phyloP scores from a whole-genome alignment of 768 basidiomycete species.

The Postia placenta region DNA sequence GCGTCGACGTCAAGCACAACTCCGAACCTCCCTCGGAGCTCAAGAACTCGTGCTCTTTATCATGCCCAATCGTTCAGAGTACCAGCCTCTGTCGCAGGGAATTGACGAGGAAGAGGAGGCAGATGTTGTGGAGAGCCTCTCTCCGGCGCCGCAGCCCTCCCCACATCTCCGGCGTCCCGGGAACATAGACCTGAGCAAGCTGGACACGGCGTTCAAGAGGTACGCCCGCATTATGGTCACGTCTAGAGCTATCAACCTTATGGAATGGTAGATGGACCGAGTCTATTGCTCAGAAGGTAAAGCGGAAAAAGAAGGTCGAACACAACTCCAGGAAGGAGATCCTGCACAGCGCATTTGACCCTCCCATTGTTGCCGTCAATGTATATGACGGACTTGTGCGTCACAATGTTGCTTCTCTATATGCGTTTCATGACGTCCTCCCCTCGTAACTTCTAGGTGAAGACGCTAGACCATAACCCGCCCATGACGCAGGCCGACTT shows the following conservation, averaged over 20 bases:
- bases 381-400: slow-evolving; percentile 33
- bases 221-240: neutral
- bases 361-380: slow-evolving; percentile 31
- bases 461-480: slow-evolving; percentile 75
- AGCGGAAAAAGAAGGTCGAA: slow-evolving; percentile 67
- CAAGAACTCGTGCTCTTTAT: too few relatives aligned
- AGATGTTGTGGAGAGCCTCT: slow-evolving; percentile 28
- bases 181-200: slow-evolving; percentile 71
- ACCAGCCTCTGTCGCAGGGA: slow-evolving; percentile 40
- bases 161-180: slow-evolving; percentile 38
- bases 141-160: slow-evolving; percentile 21
- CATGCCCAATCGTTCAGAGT: slow-evolving; percentile 42
- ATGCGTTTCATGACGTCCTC: neutral
- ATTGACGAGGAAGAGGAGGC: slow-evolving; percentile 35
- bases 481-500: slow-evolving; percentile 74
- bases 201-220: slow-evolving; percentile 84
- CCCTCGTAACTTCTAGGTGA: slow-evolving; percentile 38
- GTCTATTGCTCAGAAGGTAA: slow-evolving; percentile 80
- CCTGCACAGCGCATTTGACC: slow-evolving; percentile 78
- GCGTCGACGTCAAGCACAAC: too few relatives aligned
- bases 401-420: neutral
- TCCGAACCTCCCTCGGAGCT: too few relatives aligned
- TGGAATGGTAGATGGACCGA: slow-evolving; percentile 64
- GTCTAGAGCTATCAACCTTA: neutral
- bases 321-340: slow-evolving; percentile 66